Evolutionary conservation across 1,284 basidiomycete species (phyloP).

Genomic region (Fistulinella cinereoalba): DNA sequence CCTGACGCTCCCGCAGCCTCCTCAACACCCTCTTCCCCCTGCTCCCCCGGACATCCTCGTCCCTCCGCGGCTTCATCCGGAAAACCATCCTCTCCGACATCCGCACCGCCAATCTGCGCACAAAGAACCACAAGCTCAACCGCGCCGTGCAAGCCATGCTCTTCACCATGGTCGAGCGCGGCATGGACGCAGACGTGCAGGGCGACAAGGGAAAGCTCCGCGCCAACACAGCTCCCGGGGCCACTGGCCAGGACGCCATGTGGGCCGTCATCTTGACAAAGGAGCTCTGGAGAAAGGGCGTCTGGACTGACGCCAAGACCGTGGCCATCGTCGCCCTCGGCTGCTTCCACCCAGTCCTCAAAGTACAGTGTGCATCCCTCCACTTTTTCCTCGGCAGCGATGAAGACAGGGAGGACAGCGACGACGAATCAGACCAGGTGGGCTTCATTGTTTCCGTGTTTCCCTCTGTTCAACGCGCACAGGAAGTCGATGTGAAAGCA

Average conservation of each 20-base stretch:
- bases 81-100: slow-evolving; percentile 96
- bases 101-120: slow-evolving; percentile 83
- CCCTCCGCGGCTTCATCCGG: slow-evolving; percentile 84
- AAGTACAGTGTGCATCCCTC: slow-evolving; percentile 94
- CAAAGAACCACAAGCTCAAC: slow-evolving; percentile 96
- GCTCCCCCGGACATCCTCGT: slow-evolving; percentile 82
- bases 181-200: slow-evolving; percentile 76
- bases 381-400: slow-evolving; percentile 95
- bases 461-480: slow-evolving; percentile 7
- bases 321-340: slow-evolving; percentile 92
- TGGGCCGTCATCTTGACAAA: slow-evolving; percentile 96
- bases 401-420: slow-evolving; percentile 67
- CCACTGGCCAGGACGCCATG: slow-evolving; percentile 83
- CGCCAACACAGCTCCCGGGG: slow-evolving; percentile 39
- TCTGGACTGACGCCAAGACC: slow-evolving; percentile 93
- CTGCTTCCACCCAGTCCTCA: slow-evolving; percentile 91
- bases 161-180: slow-evolving; percentile 93
- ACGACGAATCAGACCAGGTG: slow-evolving; percentile 70
- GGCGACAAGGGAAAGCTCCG: slow-evolving; percentile 79
- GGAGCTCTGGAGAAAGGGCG: slow-evolving; percentile 92
- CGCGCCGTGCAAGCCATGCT: slow-evolving; percentile 94
- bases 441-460: slow-evolving; percentile 9
- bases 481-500: slow-evolving; percentile 67
- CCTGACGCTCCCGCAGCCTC: slow-evolving; percentile 51
- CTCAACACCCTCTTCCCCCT: slow-evolving; percentile 92